A percentile compares a stretch with the other conserved stretches of the same genome.
Conservation (phyloP, 192 early-diverging fungal species). For the Coemansia aciculifera region DNA sequence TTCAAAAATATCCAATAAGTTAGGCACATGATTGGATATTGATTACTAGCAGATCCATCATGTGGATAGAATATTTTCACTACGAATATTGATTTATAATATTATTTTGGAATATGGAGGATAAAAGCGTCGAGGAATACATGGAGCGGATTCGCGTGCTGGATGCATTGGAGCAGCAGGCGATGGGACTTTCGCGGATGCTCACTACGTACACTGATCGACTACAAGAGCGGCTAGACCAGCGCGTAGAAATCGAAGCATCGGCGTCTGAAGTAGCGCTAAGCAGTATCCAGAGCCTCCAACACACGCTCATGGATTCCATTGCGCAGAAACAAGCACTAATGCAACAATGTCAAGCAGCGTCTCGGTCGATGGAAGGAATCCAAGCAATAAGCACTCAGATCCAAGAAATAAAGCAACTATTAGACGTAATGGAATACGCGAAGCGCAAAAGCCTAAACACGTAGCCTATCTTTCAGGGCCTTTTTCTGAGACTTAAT, state of each 20-base stretch:
- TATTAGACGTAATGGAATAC: constrained; percentile 50
- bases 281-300: constrained; percentile 30
- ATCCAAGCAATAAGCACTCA: constrained; percentile 11
- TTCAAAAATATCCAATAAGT: background rate
- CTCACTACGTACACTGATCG: constrained; percentile 51
- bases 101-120: constrained; percentile 18
- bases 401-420: constrained; percentile 40
- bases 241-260: constrained; percentile 35
- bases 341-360: constrained; percentile 25
- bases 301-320: constrained; percentile 16
- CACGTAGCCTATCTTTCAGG: constrained; percentile 32
- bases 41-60: background rate
- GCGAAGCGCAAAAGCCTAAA: constrained; percentile 32
- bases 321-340: constrained; percentile 31
- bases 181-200: constrained; percentile 53
- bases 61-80: background rate
- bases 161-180: constrained; percentile 48
- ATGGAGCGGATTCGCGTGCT: constrained; percentile 52
- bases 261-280: constrained; percentile 26
- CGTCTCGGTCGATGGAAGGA: constrained; percentile 28
- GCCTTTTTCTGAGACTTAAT: constrained; percentile 52
- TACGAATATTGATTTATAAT: background rate
- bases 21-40: background rate
- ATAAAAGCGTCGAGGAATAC: constrained; percentile 43
- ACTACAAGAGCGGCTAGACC: constrained; percentile 44